Evolutionary conservation across 1,284 basidiomycete species (phyloP).

Genomic region (Bjerkandera adusta): DNA sequence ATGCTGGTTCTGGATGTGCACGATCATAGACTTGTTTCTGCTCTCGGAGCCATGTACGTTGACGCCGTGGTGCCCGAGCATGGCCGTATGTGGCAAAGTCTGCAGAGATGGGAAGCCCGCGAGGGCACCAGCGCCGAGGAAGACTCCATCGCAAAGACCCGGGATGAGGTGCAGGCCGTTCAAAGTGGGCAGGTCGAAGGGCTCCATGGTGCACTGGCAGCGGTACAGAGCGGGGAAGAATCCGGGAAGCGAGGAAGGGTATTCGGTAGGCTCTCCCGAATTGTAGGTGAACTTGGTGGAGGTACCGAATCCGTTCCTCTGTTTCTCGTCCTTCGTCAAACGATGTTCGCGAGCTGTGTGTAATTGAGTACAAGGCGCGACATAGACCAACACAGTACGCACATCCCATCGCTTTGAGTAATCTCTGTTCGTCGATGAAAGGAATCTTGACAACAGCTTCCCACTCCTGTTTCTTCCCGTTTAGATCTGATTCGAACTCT

Average conservation of each 20-base stretch:
- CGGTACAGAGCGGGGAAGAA: conserved; percentile 92
- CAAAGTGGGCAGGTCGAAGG: conserved; percentile 86
- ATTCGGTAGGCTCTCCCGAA: conserved; percentile 59
- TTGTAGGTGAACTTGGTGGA: conserved; percentile 82
- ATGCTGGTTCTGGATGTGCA: conserved; percentile 79
- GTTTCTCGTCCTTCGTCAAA: conserved; percentile 75
- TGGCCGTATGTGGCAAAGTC: conserved; percentile 80
- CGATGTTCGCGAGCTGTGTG: conserved; percentile 70
- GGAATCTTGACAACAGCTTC: conserved; percentile 99
- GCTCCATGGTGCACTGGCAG: conserved; percentile 76
- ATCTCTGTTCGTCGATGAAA: conserved; percentile 86
- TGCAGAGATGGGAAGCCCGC: conserved; percentile 96
- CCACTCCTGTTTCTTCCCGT: conserved; percentile 99
- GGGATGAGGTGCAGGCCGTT: conserved; percentile 85
- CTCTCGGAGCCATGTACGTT: conserved; percentile 93
- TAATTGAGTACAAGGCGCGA: conserved; percentile 1
- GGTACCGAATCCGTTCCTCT: conserved; percentile 78
- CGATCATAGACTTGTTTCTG: conserved; percentile 89
- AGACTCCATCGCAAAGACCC: conserved; percentile 88
- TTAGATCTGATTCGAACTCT: conserved; percentile 91
- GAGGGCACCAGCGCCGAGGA: conserved; percentile 82
- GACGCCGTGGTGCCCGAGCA: conserved; percentile 84
- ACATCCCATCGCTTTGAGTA: conserved; percentile 85
- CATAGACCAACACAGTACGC: conserved; percentile 30
- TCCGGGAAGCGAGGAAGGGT: conserved; percentile 90